These are phyloP conservation scores for Oemleria cerasiformis DNA, from an alignment of 306 rosid species.

Conservation along the genomic window DNA sequence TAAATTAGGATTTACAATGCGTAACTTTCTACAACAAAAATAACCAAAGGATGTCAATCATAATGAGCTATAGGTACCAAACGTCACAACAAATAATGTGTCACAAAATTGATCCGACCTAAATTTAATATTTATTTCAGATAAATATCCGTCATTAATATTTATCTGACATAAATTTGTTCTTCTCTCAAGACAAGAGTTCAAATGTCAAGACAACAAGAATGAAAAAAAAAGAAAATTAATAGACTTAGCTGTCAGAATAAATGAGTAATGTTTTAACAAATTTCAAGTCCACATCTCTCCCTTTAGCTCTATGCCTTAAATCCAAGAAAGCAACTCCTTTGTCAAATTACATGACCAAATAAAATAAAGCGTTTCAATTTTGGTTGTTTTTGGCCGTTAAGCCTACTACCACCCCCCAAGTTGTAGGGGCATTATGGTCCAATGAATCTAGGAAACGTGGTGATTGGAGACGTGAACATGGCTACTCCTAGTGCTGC, in stretches of 20 bases:
- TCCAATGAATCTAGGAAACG: not conserved
- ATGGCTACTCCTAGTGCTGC: not conserved
- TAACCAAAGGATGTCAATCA: too few relatives aligned
- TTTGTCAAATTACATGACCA: not conserved
- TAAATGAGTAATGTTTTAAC: not conserved
- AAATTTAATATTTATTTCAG: too few relatives aligned
- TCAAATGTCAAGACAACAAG: not conserved
- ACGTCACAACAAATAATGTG: too few relatives aligned
- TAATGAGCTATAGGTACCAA: too few relatives aligned
- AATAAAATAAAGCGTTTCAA: not conserved
- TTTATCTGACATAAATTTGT: too few relatives aligned
- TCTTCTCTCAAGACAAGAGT: too few relatives aligned
- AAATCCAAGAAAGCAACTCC: not conserved
- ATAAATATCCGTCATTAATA: too few relatives aligned
- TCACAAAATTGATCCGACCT: too few relatives aligned
- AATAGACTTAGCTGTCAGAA: not conserved
- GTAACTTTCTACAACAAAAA: too few relatives aligned
- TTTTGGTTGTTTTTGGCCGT: conserved; percentile 7
- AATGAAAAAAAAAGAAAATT: not conserved
- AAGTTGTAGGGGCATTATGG: not conserved
- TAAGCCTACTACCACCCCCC: not conserved
- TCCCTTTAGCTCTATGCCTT: not conserved
- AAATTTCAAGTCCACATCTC: not conserved
- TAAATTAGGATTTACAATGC: too few relatives aligned
- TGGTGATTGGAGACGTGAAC: not conserved